These are phyloP conservation scores for Nicotiana undulata DNA, from an alignment of 257 asterid species.

Conservation along the genomic window DNA sequence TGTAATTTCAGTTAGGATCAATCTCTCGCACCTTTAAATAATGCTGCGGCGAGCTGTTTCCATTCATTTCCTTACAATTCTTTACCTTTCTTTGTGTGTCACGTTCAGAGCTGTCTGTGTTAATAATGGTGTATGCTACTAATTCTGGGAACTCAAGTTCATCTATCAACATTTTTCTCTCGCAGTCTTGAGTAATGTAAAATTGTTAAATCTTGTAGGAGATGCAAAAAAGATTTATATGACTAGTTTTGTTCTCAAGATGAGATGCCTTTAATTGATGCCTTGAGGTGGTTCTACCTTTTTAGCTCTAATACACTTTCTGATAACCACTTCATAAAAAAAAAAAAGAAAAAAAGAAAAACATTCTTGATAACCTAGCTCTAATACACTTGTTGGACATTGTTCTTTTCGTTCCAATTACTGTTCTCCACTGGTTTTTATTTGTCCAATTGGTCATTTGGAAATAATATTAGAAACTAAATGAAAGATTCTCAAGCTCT, in stretches of 20 bases:
- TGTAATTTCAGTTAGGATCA: slow-evolving; percentile 9
- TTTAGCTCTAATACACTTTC: background rate
- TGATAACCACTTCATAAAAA: too few relatives aligned
- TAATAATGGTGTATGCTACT: background rate
- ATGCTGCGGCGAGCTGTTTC: slow-evolving; percentile 11
- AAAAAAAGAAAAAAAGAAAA: too few relatives aligned
- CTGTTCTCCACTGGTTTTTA: background rate
- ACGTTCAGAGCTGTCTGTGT: background rate
- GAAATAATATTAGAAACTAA: background rate
- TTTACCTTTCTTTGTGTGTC: slow-evolving; percentile 1
- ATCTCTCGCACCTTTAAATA: slow-evolving; percentile 7
- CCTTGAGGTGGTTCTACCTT: background rate
- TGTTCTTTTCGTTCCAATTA: background rate
- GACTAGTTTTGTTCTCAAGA: background rate
- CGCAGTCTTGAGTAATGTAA: background rate
- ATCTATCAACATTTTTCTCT: background rate
- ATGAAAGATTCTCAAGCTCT: background rate
- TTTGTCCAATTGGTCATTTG: background rate
- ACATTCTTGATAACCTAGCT: too few relatives aligned
- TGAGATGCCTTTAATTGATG: background rate
- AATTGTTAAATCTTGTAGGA: background rate
- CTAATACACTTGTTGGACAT: too few relatives aligned
- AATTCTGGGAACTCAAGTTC: background rate
- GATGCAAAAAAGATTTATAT: background rate
- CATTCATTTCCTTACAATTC: background rate